Evolutionary conservation across 106 monocot genomes (phyloP).

Genomic region (Dioscorea alata): DNA sequence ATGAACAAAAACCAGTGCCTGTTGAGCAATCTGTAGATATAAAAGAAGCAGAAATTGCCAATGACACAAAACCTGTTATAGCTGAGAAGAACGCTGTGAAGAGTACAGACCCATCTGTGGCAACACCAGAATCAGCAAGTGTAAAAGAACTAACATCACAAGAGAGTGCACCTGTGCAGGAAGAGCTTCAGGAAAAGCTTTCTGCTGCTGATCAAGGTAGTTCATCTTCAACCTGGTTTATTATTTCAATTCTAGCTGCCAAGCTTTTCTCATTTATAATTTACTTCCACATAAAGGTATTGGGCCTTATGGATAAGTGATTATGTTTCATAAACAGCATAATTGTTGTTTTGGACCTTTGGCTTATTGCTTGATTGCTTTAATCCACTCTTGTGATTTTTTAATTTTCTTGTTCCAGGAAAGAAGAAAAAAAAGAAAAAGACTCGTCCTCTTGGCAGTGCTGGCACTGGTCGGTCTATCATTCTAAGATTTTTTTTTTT

Average conservation of each 20-base stretch:
- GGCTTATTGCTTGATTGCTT: background rate
- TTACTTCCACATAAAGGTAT: no score
- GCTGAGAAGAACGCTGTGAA: constrained; percentile 33
- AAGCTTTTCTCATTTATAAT: background rate
- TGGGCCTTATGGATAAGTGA: no score
- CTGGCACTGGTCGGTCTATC: constrained; percentile 48
- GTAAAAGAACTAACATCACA: constrained; percentile 42
- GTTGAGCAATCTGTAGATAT: constrained; percentile 8
- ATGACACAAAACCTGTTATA: constrained; percentile 25
- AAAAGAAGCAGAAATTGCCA: constrained; percentile 29
- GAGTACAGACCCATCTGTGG: constrained; percentile 19
- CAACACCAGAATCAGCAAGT: constrained; percentile 42
- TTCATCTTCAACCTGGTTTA: background rate
- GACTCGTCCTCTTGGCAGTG: constrained; percentile 26
- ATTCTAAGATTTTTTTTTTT: no score
- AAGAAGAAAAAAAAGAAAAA: constrained; percentile 99
- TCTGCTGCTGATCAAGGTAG: constrained; percentile 60
- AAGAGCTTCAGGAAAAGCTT: constrained; percentile 58
- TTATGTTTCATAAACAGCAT: no score
- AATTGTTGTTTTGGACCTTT: background rate
- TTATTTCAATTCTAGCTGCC: background rate
- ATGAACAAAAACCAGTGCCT: constrained; percentile 17
- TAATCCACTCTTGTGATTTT: background rate
- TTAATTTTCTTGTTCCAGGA: constrained; percentile 23
- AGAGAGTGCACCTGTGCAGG: constrained; percentile 35